Evolutionary conservation across 306 rosid species (phyloP), one percentile per base, ranked within the genome.

Genomic region (Aeschynomene evenia): DNA sequence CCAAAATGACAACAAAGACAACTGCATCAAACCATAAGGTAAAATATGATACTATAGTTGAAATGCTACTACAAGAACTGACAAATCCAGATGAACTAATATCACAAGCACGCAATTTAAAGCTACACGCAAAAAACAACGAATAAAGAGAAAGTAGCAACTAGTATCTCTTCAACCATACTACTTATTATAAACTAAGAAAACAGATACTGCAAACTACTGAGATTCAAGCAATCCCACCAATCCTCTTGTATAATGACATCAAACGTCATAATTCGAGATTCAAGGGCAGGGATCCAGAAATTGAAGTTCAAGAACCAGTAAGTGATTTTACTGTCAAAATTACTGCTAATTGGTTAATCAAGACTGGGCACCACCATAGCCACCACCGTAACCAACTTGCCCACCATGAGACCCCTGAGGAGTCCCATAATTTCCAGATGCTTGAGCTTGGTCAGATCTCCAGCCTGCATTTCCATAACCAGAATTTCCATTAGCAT

Each of bases 161-260:
- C 91, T 80, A 84, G 85, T 72, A 88, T 71, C 91, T 83, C 84
- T 59, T 84, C 75, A 88, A 83, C 80, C 82, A 80, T 69, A 84
- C 92, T 85, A 95, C 85, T 95, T 95, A 95, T 91, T 85, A 83
- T 84, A 83, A 85, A 81, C 95, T 87, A 91, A 73, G 71, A 78
- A 87, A 91, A 84, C 90, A 84, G 83, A 86, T 86, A 86, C 89
- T 78, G 95, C 91, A 86, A 91, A 81, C 90, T 86, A 87, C 84
- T 87, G 81, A 92, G 95, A 86, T 87, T 87, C 86, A 89, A 89
- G 96, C 96, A 95, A 85, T 81, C 86, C 97, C 90, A 91, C 99
- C 97, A 86, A 97, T 85, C 96, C 95, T 92, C 75, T 77, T 69
- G 85, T 66, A 82, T 37, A 72, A 78, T 48, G 81, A 45, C 75